phyloP scores from a whole-genome alignment of 345 rosid species.

The Bretschneidera sinensis region DNA sequence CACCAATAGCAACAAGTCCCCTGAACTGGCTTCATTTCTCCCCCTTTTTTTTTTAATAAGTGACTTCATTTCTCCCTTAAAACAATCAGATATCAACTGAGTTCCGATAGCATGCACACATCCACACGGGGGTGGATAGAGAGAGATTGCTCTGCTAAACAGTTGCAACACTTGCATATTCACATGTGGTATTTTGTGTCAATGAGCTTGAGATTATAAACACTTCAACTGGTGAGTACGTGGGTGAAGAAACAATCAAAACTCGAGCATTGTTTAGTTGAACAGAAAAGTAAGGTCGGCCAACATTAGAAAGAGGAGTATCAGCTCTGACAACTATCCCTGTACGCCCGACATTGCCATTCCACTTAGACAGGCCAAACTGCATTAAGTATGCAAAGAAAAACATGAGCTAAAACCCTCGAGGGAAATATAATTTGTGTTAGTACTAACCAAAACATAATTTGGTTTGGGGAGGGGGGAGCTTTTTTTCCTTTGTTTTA shows the following conservation, averaged over 20 bases:
- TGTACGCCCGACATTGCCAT: slow-evolving; percentile 74
- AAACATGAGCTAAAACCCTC: background rate
- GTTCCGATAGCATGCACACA: no score
- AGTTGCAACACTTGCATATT: slow-evolving; percentile 13
- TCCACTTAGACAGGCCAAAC: slow-evolving; percentile 95
- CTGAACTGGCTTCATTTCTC: no score
- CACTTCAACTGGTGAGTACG: slow-evolving; percentile 20
- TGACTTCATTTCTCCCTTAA: no score
- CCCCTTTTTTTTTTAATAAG: no score
- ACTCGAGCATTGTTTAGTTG: slow-evolving; percentile 77
- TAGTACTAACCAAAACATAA: background rate
- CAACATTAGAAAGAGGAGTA: slow-evolving; percentile 54
- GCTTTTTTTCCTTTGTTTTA: no score
- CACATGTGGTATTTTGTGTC: slow-evolving; percentile 22
- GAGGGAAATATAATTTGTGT: background rate
- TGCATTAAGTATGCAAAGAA: slow-evolving; percentile 25
- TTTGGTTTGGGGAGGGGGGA: no score
- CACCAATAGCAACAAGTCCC: no score
- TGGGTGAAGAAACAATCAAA: slow-evolving; percentile 37
- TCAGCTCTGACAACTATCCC: slow-evolving; percentile 78
- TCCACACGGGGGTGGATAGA: no score
- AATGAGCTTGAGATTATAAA: slow-evolving; percentile 24
- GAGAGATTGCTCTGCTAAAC: no score
- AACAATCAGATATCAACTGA: no score
- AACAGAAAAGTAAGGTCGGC: slow-evolving; percentile 67